Evolutionary conservation across 352 stramenopile genomes (phyloP).

Genomic region (Globisporangium splendens): DNA sequence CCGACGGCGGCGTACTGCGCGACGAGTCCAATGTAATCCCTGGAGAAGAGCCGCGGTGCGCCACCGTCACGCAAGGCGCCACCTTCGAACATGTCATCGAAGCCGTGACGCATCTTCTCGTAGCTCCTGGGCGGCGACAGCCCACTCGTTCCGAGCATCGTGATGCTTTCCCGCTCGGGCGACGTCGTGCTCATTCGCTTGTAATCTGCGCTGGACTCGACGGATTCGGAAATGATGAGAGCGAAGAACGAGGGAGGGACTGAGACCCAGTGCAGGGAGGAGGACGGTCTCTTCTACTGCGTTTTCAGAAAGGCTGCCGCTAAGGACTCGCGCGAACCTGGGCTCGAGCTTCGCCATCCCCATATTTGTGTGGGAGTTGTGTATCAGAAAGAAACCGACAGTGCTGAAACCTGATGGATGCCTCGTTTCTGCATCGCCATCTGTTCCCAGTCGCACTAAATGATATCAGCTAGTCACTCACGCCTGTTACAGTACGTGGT

Average conservation of each 20-base stretch:
- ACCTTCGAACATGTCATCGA: conserved; percentile 14
- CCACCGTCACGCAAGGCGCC: conserved; percentile 18
- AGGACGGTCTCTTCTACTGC: too few relatives aligned
- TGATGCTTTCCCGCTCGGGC: conserved; percentile 4
- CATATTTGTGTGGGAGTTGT: too few relatives aligned
- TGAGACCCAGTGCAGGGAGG: neutral
- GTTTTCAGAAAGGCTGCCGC: too few relatives aligned
- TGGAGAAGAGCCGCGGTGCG: neutral
- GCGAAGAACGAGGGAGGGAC: too few relatives aligned
- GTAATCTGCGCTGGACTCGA: neutral
- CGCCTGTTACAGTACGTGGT: too few relatives aligned
- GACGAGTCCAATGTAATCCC: neutral
- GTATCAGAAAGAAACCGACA: too few relatives aligned
- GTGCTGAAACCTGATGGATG: too few relatives aligned
- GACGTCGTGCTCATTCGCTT: neutral
- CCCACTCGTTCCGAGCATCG: conserved; percentile 2
- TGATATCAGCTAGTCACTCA: too few relatives aligned
- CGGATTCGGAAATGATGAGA: neutral
- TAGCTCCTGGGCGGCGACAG: neutral
- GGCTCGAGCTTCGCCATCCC: too few relatives aligned
- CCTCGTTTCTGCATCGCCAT: too few relatives aligned
- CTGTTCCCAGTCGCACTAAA: too few relatives aligned
- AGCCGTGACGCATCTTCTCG: conserved; percentile 6
- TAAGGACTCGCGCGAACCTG: too few relatives aligned
- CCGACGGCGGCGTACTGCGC: neutral